phyloP scores from a whole-genome alignment of 2,329 filamentous ascomycete species.

The Diaporthe caulivora region DNA sequence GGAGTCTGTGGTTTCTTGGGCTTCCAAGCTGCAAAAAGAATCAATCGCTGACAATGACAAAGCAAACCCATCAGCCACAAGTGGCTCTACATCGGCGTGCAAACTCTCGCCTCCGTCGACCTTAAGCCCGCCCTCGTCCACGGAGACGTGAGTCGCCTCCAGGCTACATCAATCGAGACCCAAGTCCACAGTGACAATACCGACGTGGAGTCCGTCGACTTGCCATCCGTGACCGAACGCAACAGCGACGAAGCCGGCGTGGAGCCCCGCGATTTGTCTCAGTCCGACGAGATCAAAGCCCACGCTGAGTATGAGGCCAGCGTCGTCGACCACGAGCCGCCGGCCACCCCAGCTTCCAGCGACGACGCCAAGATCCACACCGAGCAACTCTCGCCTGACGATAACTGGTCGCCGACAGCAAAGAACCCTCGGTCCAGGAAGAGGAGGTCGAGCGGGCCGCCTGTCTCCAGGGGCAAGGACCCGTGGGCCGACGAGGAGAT shows the following conservation, averaged over 20 bases:
- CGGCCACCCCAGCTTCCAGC: background rate
- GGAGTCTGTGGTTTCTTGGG: background rate
- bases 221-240: too few relatives aligned
- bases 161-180: background rate
- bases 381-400: background rate
- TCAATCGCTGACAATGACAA: background rate
- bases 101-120: background rate
- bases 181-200: background rate
- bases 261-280: background rate
- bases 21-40: background rate
- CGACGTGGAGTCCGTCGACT: background rate
- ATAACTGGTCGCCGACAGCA: background rate
- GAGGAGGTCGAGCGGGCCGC: background rate
- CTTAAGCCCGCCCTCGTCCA: conserved; percentile 23
- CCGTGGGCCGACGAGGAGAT: conserved; percentile 34
- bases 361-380: background rate
- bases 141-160: background rate
- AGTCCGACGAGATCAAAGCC: background rate
- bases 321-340: background rate
- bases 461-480: background rate
- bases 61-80: background rate
- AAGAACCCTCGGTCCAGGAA: background rate
- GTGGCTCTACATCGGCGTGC: conserved; percentile 31
- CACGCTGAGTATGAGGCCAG: background rate
- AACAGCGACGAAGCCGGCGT: background rate